These are phyloP conservation scores for Salvia hispanica DNA, from an alignment of 257 asterid species.

Conservation along the genomic window DNA sequence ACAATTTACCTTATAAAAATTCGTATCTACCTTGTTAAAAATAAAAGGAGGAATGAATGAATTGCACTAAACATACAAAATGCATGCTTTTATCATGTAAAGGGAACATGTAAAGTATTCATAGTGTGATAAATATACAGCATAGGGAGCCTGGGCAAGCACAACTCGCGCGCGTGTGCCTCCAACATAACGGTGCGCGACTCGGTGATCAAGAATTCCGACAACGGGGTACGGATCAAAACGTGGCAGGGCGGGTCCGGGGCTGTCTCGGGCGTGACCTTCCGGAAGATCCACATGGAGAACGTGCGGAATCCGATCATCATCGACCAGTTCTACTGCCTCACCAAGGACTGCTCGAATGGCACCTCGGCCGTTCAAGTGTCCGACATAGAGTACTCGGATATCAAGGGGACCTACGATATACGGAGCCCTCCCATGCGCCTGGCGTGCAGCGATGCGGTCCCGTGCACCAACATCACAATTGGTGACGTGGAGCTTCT, in stretches of 20 bases:
- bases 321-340: slow-evolving; percentile 66
- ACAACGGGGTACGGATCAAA: slow-evolving; percentile 68
- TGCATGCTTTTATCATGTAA: too few species aligned
- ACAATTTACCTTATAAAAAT: too few species aligned
- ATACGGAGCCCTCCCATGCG: slow-evolving; percentile 60
- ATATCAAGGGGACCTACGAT: slow-evolving; percentile 64
- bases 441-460: slow-evolving; percentile 58
- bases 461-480: slow-evolving; percentile 66
- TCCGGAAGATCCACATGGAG: slow-evolving; percentile 58
- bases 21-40: too few species aligned
- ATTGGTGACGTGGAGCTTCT: slow-evolving; percentile 47
- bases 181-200: slow-evolving; percentile 58
- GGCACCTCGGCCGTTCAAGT: slow-evolving; percentile 50
- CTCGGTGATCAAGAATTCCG: slow-evolving; percentile 53
- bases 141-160: slow-evolving; percentile 68
- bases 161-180: slow-evolving; percentile 56
- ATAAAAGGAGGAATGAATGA: too few species aligned
- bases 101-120: too few species aligned
- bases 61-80: too few species aligned
- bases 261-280: slow-evolving; percentile 47
- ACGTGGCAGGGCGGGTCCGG: slow-evolving; percentile 83
- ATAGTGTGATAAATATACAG: slow-evolving; percentile 7
- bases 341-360: slow-evolving; percentile 42
- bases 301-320: slow-evolving; percentile 65
- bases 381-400: slow-evolving; percentile 42